A percentile compares a stretch with the other conserved stretches of the same genome.
These are phyloP conservation scores for Venturiaceae sp. DNA, from an alignment of 2,329 filamentous ascomycete genomes.

Conservation along the genomic window DNA sequence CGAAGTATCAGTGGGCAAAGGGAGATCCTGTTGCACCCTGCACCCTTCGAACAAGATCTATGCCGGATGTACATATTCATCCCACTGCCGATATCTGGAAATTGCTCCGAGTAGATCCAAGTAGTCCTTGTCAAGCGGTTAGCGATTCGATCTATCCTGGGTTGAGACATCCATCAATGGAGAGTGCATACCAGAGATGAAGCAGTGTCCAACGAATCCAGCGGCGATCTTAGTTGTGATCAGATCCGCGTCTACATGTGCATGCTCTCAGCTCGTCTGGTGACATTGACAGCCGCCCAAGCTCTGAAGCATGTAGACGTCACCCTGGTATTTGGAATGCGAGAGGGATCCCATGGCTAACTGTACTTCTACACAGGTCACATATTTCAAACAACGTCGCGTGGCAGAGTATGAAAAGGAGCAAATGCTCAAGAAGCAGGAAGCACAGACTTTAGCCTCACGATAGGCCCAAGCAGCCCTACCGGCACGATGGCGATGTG, in stretches of 20 bases:
- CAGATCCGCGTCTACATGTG: neutral
- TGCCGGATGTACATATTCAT: neutral
- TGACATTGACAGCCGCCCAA: neutral
- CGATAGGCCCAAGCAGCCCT: neutral
- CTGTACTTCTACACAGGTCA: slow-evolving; percentile 48
- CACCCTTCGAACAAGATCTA: neutral
- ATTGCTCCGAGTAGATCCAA: neutral
- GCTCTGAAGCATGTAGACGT: neutral
- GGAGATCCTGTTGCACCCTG: neutral
- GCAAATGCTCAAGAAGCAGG: slow-evolving; percentile 63
- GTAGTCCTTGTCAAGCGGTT: neutral
- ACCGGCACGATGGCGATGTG: neutral
- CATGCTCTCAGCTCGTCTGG: neutral
- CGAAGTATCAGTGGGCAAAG: neutral
- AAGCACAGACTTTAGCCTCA: slow-evolving; percentile 15
- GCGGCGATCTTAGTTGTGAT: neutral
- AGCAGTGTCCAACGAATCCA: neutral
- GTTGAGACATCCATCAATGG: neutral
- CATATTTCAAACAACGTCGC: slow-evolving; percentile 95
- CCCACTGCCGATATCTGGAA: neutral
- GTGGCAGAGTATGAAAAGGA: slow-evolving; percentile 87
- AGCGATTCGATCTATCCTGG: neutral
- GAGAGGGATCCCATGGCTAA: neutral
- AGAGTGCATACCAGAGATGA: neutral
- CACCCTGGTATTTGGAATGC: neutral